These are phyloP conservation scores for Penicillium verhagenii DNA, from an alignment of 495 filamentous ascomycete species.

Conservation along the genomic window DNA sequence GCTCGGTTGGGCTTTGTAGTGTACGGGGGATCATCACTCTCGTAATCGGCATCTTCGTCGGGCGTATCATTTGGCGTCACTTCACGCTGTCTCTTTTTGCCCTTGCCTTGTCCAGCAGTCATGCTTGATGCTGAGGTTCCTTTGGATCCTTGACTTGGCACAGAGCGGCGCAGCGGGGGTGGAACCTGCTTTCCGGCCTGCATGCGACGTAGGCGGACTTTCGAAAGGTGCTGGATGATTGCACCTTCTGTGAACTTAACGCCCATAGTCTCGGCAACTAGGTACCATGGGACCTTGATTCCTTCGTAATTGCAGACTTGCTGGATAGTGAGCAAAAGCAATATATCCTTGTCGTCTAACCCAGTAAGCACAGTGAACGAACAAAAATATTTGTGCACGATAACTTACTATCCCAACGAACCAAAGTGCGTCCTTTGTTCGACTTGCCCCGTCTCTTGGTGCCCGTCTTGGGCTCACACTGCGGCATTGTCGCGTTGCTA, in stretches of 20 bases:
- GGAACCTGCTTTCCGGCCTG: constrained; percentile 34
- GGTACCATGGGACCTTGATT: constrained; percentile 42
- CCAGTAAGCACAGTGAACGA: constrained; percentile 4
- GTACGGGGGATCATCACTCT: neutral
- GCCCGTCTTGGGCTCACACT: too few species aligned
- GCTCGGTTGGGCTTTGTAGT: neutral
- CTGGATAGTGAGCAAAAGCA: constrained; percentile 44
- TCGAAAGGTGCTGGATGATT: constrained; percentile 49
- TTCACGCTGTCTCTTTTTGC: neutral
- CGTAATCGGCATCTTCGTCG: neutral
- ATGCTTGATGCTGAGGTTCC: neutral
- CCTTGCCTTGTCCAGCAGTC: neutral
- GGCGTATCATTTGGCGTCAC: neutral
- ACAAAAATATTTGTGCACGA: neutral
- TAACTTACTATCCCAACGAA: constrained; percentile 47
- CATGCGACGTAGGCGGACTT: constrained; percentile 38
- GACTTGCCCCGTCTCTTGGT: too few species aligned
- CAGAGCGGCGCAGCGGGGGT: constrained; percentile 30
- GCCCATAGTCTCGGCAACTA: constrained; percentile 36
- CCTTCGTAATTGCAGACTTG: constrained; percentile 35
- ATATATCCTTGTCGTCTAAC: constrained; percentile 41
- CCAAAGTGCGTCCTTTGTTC: constrained; percentile 16
- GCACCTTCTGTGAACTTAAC: constrained; percentile 39
- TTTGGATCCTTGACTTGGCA: neutral
- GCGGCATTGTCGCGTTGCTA: too few species aligned